phyloP scores from a whole-genome alignment of 2,329 filamentous ascomycete genomes.

The Colletotrichum sp. region DNA sequence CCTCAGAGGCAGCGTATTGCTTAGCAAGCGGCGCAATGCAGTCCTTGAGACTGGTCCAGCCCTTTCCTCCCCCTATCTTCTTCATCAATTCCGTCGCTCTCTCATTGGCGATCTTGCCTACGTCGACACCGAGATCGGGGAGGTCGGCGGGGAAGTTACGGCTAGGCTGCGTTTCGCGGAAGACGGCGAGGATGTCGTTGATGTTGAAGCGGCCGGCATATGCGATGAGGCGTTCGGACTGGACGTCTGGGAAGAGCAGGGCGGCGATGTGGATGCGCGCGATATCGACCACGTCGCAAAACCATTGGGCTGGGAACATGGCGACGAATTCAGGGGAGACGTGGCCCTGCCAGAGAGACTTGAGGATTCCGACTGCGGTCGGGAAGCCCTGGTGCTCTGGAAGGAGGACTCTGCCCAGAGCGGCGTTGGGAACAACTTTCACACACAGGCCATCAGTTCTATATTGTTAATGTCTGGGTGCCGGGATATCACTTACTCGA shows the following conservation, averaged over 20 bases:
- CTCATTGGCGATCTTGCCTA: conserved; percentile 1
- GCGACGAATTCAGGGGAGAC: background rate
- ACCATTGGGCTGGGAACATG: conserved; percentile 9
- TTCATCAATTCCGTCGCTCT: background rate
- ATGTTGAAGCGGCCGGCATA: conserved; percentile 1
- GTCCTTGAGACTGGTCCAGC: background rate
- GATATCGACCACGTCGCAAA: conserved; percentile 5
- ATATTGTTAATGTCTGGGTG: background rate
- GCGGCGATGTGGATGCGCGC: conserved; percentile 4
- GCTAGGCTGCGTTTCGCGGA: background rate
- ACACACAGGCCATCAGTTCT: background rate
- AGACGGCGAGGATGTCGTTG: background rate
- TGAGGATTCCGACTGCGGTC: conserved; percentile 24
- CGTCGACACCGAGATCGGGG: background rate
- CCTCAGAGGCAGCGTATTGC: background rate
- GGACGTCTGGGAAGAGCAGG: background rate
- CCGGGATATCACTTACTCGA: background rate
- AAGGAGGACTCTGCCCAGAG: conserved; percentile 26
- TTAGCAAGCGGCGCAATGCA: background rate
- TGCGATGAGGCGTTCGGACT: conserved; percentile 1
- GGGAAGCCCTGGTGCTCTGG: conserved; percentile 22
- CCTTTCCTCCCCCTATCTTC: background rate
- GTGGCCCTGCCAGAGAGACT: conserved; percentile 24
- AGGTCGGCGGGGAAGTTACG: background rate
- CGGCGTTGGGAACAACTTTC: conserved; percentile 31